Percentiles rank a stretch among this genome's conserved stretches.
Evolutionary conservation across 2,329 filamentous ascomycete genomes (phyloP).

Genomic region (Plenodomus lindquistii): DNA sequence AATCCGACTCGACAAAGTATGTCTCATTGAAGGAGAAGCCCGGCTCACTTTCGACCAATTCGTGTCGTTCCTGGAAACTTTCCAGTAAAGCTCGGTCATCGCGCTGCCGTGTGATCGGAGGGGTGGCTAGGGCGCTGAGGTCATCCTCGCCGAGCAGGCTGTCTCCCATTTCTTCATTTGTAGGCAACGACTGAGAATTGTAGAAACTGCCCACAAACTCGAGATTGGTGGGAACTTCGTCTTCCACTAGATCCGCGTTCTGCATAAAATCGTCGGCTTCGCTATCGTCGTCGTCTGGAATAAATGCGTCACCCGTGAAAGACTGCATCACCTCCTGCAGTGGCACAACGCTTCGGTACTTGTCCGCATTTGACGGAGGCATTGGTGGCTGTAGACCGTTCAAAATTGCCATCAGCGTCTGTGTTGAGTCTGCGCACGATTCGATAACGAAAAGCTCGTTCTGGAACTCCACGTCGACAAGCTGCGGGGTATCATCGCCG

Average conservation of each 20-base stretch:
- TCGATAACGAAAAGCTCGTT: slow-evolving; percentile 90
- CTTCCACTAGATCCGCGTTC: slow-evolving; percentile 44
- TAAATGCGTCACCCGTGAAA: slow-evolving; percentile 84
- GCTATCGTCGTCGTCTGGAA: slow-evolving; percentile 56
- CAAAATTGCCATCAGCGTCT: slow-evolving; percentile 80
- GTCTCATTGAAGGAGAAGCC: slow-evolving; percentile 76
- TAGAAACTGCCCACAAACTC: slow-evolving; percentile 62
- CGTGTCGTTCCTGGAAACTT: slow-evolving; percentile 58
- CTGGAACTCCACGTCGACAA: slow-evolving; percentile 77
- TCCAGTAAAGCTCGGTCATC: slow-evolving; percentile 49
- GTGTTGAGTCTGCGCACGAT: slow-evolving; percentile 94
- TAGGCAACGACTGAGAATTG: slow-evolving; percentile 47
- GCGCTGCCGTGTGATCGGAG: slow-evolving; percentile 33
- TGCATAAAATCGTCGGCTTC: slow-evolving; percentile 40
- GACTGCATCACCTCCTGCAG: slow-evolving; percentile 88
- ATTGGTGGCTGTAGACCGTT: slow-evolving; percentile 82
- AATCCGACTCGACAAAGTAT: slow-evolving; percentile 68
- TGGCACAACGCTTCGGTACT: slow-evolving; percentile 86
- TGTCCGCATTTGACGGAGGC: slow-evolving; percentile 78
- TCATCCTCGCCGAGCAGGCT: slow-evolving; percentile 49
- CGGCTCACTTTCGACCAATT: slow-evolving; percentile 60
- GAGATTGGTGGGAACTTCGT: slow-evolving; percentile 46
- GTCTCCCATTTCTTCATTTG: slow-evolving; percentile 48
- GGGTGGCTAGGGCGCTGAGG: slow-evolving; percentile 39
- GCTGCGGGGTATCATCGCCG: slow-evolving; percentile 62